Conservation (phyloP, 78 protist species). For the Dictyostelium citrinum region DNA sequence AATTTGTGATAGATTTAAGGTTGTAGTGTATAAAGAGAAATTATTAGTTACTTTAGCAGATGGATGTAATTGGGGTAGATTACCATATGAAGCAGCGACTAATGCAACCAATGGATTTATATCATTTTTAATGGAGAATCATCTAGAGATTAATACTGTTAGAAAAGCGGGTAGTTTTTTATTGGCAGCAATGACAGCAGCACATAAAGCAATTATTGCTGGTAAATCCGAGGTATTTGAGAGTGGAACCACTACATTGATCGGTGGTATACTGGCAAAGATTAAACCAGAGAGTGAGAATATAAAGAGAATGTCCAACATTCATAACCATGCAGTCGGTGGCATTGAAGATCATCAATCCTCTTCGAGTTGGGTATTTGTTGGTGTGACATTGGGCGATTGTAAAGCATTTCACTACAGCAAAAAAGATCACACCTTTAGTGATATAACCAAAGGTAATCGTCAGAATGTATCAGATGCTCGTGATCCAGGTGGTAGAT, state of each 20-base stretch:
- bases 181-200: constrained; percentile 68
- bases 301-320: background rate
- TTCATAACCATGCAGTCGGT: background rate
- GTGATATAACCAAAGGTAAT: constrained; percentile 77
- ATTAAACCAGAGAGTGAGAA: background rate
- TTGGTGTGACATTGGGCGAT: constrained; percentile 70
- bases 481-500: constrained; percentile 77
- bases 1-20: constrained; percentile 70
- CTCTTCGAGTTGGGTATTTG: constrained; percentile 24
- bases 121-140: constrained; percentile 38
- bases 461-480: constrained; percentile 71
- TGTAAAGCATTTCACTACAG: constrained; percentile 76
- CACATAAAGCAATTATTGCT: constrained; percentile 49
- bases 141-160: constrained; percentile 61
- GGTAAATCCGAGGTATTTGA: constrained; percentile 68
- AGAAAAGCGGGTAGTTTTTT: constrained; percentile 67
- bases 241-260: constrained; percentile 78
- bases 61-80: constrained; percentile 83
- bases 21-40: constrained; percentile 24
- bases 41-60: constrained; percentile 68
- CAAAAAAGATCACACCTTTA: constrained; percentile 19
- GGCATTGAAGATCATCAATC: background rate
- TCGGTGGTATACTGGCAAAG: constrained; percentile 74
- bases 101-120: constrained; percentile 73
- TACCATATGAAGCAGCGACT: constrained; percentile 80